Conservation (phyloP, 2,329 filamentous ascomycete species). For the Malbranchea cinnamomea region DNA sequence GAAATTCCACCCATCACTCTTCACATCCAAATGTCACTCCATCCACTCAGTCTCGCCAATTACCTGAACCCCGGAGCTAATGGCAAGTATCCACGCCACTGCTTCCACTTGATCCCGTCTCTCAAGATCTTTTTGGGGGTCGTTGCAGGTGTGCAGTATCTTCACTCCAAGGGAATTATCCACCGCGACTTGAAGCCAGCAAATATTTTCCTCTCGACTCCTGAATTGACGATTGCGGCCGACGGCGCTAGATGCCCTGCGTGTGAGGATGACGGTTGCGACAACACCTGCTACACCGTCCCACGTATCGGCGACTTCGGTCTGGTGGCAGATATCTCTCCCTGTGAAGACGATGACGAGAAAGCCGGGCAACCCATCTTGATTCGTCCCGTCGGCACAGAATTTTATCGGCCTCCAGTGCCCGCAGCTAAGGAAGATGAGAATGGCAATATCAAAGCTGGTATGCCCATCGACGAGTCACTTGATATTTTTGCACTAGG, state of each 20-base stretch:
- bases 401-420: constrained; percentile 43
- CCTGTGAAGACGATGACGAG: constrained; percentile 17
- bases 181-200: constrained; percentile 55
- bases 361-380: constrained; percentile 9
- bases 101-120: constrained; percentile 45
- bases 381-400: constrained; percentile 41
- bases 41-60: constrained; percentile 46
- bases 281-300: constrained; percentile 27
- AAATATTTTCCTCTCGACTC: constrained; percentile 48
- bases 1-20: constrained; percentile 32
- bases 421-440: constrained; percentile 2
- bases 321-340: constrained; percentile 42
- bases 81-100: constrained; percentile 33
- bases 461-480: constrained; percentile 30
- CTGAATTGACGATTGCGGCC: constrained; percentile 26
- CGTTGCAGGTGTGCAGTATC: constrained; percentile 48
- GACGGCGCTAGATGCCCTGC: constrained; percentile 31
- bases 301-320: constrained; percentile 56
- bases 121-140: constrained; percentile 44
- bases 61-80: constrained; percentile 34
- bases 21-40: constrained; percentile 54
- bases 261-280: constrained; percentile 23
- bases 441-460: constrained; percentile 11
- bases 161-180: constrained; percentile 45
- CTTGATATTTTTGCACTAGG: constrained; percentile 49